Percentiles rank a stretch among this genome's conserved stretches.
These are phyloP conservation scores for Daldinia vernicosa DNA, from an alignment of 495 filamentous ascomycete species.

Conservation along the genomic window DNA sequence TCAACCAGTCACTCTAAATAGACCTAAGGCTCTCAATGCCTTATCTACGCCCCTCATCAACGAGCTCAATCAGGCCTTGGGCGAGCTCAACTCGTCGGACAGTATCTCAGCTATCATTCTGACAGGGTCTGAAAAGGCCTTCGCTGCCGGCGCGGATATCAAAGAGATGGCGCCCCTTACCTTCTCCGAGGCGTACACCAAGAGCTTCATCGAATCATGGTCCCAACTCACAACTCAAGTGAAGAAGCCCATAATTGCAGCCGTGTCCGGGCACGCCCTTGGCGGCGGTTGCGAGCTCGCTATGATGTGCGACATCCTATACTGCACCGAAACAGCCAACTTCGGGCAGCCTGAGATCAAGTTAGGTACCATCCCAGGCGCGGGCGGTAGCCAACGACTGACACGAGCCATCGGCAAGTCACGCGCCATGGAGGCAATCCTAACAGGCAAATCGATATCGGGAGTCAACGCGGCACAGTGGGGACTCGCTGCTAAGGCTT, in stretches of 20 bases:
- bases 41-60: conserved; percentile 85
- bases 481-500: conserved; percentile 86
- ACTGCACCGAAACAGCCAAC: conserved; percentile 81
- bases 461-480: conserved; percentile 85
- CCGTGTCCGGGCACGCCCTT: conserved; percentile 92
- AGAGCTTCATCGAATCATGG: conserved; percentile 94
- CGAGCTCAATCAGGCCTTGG: conserved; percentile 87
- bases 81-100: conserved; percentile 72
- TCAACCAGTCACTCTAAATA: conserved; percentile 84
- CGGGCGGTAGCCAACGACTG: conserved; percentile 89
- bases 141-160: conserved; percentile 97
- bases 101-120: conserved; percentile 80
- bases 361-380: conserved; percentile 90
- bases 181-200: conserved; percentile 84
- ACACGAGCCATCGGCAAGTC: conserved; percentile 88
- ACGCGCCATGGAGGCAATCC: conserved; percentile 90
- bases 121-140: conserved; percentile 86
- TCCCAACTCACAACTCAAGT: conserved; percentile 79
- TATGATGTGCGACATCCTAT: conserved; percentile 96
- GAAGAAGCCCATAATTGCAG: conserved; percentile 92
- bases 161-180: conserved; percentile 96
- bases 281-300: conserved; percentile 97
- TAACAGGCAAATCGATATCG: conserved; percentile 84
- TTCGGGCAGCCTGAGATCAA: conserved; percentile 98
- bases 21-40: conserved; percentile 94